A percentile compares a stretch with the other conserved stretches of the same genome.
phyloP scores from a whole-genome alignment of 2,329 filamentous ascomycete species.

The Epichloe elymi region DNA sequence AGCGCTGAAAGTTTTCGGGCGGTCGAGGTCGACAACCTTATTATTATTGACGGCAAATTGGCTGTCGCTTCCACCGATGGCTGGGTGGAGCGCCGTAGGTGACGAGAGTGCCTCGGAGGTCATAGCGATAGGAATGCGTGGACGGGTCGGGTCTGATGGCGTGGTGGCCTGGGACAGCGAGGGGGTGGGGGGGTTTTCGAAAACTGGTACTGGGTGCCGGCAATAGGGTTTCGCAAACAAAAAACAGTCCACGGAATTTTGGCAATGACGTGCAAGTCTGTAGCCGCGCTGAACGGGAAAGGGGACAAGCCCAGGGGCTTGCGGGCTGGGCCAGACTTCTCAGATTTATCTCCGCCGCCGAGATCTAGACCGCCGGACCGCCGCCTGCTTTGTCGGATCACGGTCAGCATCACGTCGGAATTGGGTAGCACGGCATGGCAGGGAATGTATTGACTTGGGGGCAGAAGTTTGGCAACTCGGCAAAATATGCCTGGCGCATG shows the following conservation, averaged over 20 bases:
- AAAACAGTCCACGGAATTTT: background rate
- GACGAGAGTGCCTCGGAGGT: slow-evolving; percentile 26
- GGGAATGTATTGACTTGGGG: background rate
- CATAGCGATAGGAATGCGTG: slow-evolving; percentile 10
- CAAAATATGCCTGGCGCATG: background rate
- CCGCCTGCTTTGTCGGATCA: background rate
- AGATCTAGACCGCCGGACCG: background rate
- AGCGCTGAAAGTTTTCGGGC: slow-evolving; percentile 9
- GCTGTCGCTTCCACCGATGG: slow-evolving; percentile 24
- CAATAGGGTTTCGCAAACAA: background rate
- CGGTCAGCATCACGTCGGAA: background rate
- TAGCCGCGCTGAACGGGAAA: no score
- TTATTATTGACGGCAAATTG: slow-evolving; percentile 4
- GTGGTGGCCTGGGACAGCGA: background rate
- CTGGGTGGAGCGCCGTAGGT: slow-evolving; percentile 37
- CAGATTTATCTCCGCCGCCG: background rate
- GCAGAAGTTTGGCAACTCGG: background rate
- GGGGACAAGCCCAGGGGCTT: no score
- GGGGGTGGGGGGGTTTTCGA: slow-evolving; percentile 1
- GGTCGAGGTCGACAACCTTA: slow-evolving; percentile 8
- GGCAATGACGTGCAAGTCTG: background rate
- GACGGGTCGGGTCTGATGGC: background rate
- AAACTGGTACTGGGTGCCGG: background rate
- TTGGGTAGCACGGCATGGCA: background rate
- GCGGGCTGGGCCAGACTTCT: no score